These are phyloP conservation scores for Fusarium liriodendri DNA, from an alignment of 2,329 filamentous ascomycete species.

Conservation along the genomic window DNA sequence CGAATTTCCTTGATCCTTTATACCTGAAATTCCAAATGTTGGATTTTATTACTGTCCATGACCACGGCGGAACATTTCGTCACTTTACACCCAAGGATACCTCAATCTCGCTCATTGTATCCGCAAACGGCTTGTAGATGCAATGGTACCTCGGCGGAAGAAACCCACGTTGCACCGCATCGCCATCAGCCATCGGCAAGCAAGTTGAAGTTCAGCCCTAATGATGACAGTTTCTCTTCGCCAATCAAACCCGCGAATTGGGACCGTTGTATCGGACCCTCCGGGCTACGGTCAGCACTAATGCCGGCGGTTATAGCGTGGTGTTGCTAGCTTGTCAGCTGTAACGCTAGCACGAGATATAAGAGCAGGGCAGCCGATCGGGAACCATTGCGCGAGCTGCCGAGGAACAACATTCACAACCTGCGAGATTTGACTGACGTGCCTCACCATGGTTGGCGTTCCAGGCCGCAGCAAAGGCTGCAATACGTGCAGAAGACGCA, in stretches of 20 bases:
- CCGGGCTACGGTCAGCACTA: not conserved
- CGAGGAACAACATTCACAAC: not conserved
- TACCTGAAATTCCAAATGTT: not conserved
- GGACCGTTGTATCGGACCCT: not conserved
- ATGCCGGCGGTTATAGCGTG: not conserved
- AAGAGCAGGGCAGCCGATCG: not conserved
- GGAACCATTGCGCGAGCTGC: not conserved
- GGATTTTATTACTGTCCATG: not conserved
- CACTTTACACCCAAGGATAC: not conserved
- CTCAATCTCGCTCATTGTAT: not conserved
- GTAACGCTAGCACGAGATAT: not conserved
- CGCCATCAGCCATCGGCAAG: not conserved
- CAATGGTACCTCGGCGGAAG: not conserved
- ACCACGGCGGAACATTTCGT: not conserved
- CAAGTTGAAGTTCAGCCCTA: not conserved
- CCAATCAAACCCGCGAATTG: not conserved
- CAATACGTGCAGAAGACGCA: constrained; percentile 31
- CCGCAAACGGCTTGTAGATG: not conserved
- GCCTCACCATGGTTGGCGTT: constrained; percentile 23
- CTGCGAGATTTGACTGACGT: not conserved
- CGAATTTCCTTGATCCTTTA: not conserved
- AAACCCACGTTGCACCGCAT: not conserved
- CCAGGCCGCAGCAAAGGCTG: constrained; percentile 36
- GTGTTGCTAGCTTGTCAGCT: not conserved
- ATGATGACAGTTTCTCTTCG: not conserved